A percentile compares a stretch with the other conserved stretches of the same genome.
Conservation (phyloP, 805 yeast genomes). For the Candida pini region DNA sequence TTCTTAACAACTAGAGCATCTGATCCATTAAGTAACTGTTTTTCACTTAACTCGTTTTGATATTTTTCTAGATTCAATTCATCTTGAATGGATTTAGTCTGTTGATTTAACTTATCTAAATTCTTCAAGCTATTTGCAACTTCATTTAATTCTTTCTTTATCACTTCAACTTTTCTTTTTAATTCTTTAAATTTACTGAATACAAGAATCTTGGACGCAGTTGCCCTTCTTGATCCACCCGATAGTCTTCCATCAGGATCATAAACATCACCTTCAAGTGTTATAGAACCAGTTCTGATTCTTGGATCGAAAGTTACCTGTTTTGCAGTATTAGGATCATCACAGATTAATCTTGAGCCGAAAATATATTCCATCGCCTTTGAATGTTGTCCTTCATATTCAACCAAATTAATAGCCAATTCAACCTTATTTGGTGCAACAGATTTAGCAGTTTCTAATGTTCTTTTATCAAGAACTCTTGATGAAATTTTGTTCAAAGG, state of each 20-base stretch:
- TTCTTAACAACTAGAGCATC: slow-evolving; percentile 51
- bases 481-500: slow-evolving; percentile 85
- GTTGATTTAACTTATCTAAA: slow-evolving; percentile 38
- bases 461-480: slow-evolving; percentile 43
- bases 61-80: slow-evolving; percentile 53
- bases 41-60: slow-evolving; percentile 50
- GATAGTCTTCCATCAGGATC: slow-evolving; percentile 95
- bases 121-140: slow-evolving; percentile 36
- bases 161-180: slow-evolving; percentile 35
- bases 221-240: slow-evolving; percentile 79
- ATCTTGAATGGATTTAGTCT: slow-evolving; percentile 52
- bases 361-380: slow-evolving; percentile 90
- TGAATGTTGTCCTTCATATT: slow-evolving; percentile 61
- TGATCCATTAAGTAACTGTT: slow-evolving; percentile 50
- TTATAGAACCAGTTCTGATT: slow-evolving; percentile 75
- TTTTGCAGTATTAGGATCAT: slow-evolving; percentile 84
- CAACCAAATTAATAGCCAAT: slow-evolving; percentile 77
- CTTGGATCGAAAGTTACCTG: slow-evolving; percentile 81
- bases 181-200: slow-evolving; percentile 53
- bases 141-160: slow-evolving; percentile 35
- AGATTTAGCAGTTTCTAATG: slow-evolving; percentile 62
- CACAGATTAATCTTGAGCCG: slow-evolving; percentile 84
- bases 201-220: slow-evolving; percentile 52
- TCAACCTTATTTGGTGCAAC: slow-evolving; percentile 82
- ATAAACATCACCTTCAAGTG: slow-evolving; percentile 88